Percentiles rank a stretch among this genome's conserved stretches.
Evolutionary conservation across 495 filamentous ascomycete species (phyloP).

Genomic region (Trichoderma asperelloides): DNA sequence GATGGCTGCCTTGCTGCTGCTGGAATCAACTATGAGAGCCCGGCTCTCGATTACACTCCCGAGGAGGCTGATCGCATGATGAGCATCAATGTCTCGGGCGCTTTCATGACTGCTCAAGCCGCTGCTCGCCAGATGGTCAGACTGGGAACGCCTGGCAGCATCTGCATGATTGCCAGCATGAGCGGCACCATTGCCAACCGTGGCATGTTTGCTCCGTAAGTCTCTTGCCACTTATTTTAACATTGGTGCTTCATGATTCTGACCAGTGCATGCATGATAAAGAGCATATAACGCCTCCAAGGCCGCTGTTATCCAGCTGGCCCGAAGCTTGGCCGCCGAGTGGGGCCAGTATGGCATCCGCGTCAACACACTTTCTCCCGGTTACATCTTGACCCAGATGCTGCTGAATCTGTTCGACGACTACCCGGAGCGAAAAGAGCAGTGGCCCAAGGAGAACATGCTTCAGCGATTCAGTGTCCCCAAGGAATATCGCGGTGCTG

Average conservation of each 20-base stretch:
- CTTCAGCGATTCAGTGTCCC: slow-evolving; percentile 69
- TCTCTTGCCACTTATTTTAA: slow-evolving; percentile 29
- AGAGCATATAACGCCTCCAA: slow-evolving; percentile 90
- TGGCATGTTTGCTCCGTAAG: slow-evolving; percentile 40
- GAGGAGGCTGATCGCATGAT: slow-evolving; percentile 57
- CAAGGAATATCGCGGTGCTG: slow-evolving; percentile 71
- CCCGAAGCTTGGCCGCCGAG: slow-evolving; percentile 74
- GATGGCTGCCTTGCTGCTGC: slow-evolving; percentile 80
- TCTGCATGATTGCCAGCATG: slow-evolving; percentile 72
- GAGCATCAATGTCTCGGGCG: slow-evolving; percentile 66
- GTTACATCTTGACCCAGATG: slow-evolving; percentile 93
- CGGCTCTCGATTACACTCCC: slow-evolving; percentile 58
- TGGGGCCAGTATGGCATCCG: slow-evolving; percentile 85
- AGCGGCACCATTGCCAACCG: slow-evolving; percentile 70
- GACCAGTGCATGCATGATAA: background rate
- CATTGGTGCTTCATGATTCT: background rate
- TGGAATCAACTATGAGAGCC: slow-evolving; percentile 66
- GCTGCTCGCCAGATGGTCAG: slow-evolving; percentile 69
- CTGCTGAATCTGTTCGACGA: slow-evolving; percentile 68
- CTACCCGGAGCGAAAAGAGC: slow-evolving; percentile 62
- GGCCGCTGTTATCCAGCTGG: slow-evolving; percentile 77
- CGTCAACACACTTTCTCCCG: slow-evolving; percentile 90
- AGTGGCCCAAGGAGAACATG: slow-evolving; percentile 89
- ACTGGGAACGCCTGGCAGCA: slow-evolving; percentile 47
- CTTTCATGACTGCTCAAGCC: slow-evolving; percentile 70